These are phyloP conservation scores for Eutypa lata DNA, from an alignment of 2,329 filamentous ascomycete genomes.

Conservation along the genomic window DNA sequence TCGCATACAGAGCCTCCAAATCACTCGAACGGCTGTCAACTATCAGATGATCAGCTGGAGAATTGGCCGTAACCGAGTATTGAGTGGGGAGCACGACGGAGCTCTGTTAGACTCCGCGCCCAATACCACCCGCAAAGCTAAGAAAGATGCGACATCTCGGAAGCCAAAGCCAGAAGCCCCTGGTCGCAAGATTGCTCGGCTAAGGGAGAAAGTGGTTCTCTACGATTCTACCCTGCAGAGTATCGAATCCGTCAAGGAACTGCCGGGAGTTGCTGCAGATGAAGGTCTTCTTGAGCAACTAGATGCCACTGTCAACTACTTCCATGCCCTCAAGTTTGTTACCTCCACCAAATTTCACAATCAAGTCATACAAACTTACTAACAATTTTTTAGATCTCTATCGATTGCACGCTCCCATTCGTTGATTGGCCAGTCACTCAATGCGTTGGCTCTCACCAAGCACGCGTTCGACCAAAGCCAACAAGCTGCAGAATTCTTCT, in stretches of 20 bases:
- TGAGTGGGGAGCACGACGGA: slow-evolving; percentile 82
- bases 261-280: slow-evolving; percentile 87
- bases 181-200: slow-evolving; percentile 71
- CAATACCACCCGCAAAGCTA: slow-evolving; percentile 45
- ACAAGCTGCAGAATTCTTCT: slow-evolving; percentile 46
- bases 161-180: slow-evolving; percentile 52
- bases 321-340: slow-evolving; percentile 78
- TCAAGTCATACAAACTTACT: slow-evolving; percentile 4
- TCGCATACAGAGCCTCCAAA: slow-evolving; percentile 87
- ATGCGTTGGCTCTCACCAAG: slow-evolving; percentile 81
- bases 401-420: slow-evolving; percentile 83
- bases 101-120: slow-evolving; percentile 52
- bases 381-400: slow-evolving; percentile 58
- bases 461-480: slow-evolving; percentile 64
- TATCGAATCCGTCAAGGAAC: slow-evolving; percentile 82
- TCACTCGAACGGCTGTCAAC: slow-evolving; percentile 89
- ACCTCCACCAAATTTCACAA: neutral
- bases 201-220: slow-evolving; percentile 83
- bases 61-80: slow-evolving; percentile 84
- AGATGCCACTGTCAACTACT: slow-evolving; percentile 77
- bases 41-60: slow-evolving; percentile 94
- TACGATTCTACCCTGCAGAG: slow-evolving; percentile 92
- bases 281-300: slow-evolving; percentile 71
- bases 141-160: slow-evolving; percentile 49
- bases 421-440: slow-evolving; percentile 66